Evolutionary conservation across 1,284 basidiomycete genomes (phyloP).

Genomic region (Ganoderma boninense): DNA sequence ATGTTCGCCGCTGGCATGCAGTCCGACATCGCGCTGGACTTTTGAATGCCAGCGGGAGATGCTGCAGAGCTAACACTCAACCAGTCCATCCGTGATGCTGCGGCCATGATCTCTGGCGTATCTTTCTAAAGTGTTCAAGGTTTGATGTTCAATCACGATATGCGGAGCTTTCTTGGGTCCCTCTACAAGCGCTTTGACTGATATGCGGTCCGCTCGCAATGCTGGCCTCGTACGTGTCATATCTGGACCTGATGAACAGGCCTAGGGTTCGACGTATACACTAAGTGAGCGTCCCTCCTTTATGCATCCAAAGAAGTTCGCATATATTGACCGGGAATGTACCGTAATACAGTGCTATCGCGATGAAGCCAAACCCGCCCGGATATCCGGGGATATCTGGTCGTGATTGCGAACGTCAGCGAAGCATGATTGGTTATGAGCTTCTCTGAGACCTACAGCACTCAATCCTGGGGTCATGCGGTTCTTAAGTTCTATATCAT

Average conservation of each 20-base stretch:
- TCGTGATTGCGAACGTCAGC: slow-evolving; percentile 3
- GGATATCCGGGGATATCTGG: slow-evolving; percentile 7
- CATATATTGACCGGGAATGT: background rate
- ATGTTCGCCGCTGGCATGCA: slow-evolving; percentile 5
- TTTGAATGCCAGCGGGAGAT: slow-evolving; percentile 1
- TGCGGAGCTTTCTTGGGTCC: background rate
- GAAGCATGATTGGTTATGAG: background rate
- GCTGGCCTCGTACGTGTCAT: background rate
- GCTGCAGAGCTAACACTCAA: background rate
- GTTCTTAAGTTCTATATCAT: slow-evolving; percentile 1
- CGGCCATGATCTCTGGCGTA: slow-evolving; percentile 7
- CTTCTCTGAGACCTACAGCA: background rate
- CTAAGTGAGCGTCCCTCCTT: background rate
- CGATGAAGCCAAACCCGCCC: background rate
- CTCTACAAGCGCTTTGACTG: slow-evolving; percentile 1
- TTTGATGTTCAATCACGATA: slow-evolving; percentile 5
- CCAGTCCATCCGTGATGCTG: slow-evolving; percentile 11
- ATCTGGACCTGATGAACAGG: background rate
- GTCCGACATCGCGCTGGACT: slow-evolving; percentile 22
- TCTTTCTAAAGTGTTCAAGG: background rate
- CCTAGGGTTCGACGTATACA: no score
- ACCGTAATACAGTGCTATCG: background rate
- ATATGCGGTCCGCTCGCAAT: background rate
- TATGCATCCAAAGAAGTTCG: background rate
- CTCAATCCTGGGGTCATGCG: background rate